Conservation (phyloP, 1,284 basidiomycete genomes). For the Abortiporus biennis region DNA sequence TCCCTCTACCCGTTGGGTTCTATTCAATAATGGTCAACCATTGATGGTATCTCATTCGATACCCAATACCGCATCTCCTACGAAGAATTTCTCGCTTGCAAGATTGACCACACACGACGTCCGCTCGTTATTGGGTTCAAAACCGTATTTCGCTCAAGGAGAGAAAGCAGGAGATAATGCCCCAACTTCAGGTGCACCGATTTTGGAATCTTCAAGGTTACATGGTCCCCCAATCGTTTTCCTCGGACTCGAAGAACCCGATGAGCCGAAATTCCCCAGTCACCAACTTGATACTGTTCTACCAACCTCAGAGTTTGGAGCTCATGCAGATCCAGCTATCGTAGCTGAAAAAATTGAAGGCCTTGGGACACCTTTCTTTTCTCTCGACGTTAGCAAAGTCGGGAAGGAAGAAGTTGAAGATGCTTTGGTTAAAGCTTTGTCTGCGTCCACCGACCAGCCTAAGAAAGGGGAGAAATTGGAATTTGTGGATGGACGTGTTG, state of each 20-base stretch:
- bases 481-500: slow-evolving; percentile 67
- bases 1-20: slow-evolving; percentile 63
- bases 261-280: too few relatives aligned
- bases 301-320: slow-evolving; percentile 57
- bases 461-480: slow-evolving; percentile 35
- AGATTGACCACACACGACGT: slow-evolving; percentile 53
- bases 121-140: slow-evolving; percentile 33
- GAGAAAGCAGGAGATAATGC: slow-evolving; percentile 41
- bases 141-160: slow-evolving; percentile 64
- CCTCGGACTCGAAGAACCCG: slow-evolving; percentile 76
- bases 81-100: slow-evolving; percentile 30
- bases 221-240: slow-evolving; percentile 59
- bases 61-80: slow-evolving; percentile 12
- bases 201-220: slow-evolving; percentile 63
- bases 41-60: slow-evolving; percentile 35
- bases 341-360: slow-evolving; percentile 54
- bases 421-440: too few relatives aligned
- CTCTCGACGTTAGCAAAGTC: slow-evolving; percentile 63
- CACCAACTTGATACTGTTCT: slow-evolving; percentile 41
- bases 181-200: slow-evolving; percentile 32
- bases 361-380: slow-evolving; percentile 80
- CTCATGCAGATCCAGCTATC: slow-evolving; percentile 24
- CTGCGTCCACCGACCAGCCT: slow-evolving; percentile 29
- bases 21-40: slow-evolving; percentile 67
- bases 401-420: slow-evolving; percentile 38